Evolutionary conservation across 352 stramenopile species (phyloP), one percentile per base, ranked within the genome.

Genomic region (Pythium myriotylum): DNA sequence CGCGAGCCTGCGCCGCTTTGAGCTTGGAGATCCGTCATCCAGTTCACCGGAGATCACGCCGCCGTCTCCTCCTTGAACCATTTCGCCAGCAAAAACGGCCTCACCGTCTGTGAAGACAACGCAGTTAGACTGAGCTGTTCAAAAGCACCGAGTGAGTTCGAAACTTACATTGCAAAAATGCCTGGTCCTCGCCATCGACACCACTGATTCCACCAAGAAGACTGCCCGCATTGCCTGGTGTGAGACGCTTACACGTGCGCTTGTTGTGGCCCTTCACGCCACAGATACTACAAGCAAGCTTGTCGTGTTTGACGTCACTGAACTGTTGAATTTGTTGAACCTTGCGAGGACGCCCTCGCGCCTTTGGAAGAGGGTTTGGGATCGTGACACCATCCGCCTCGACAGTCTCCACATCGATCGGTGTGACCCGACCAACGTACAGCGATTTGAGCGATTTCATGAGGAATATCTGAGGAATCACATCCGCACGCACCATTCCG

Each of bases 221-320:
- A 23, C 58, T 51, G 3, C 50, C 63, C 1, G 55, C 46, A 33
- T 41, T 61, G 5, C 56, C 54, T 0, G 50, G 33, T 1, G 61
- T 50, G 23, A 84, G 29, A 17, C 79, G 76, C 56, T 91, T 93
- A 73, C 84, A 93, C 33, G 84, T 93, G 19, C 84, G 76, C 55
- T 93, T 93, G 71, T 93, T 93, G 75, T 93, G 84, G 10, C 84
- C 84, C 70, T 91, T 91, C 32, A 93, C 72, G 42, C 84, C 81
- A 48, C 84, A 93, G 14, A 93, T 68, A 65, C 84, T 91, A 68
- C 84, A 93, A 8, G 78, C 74, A 9, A 93, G 75, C 51, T 89
- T 90, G 42, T 91, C 81, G 53, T 86, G 76, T 58, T 89, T 91
- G 7, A 65, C 53, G 37, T 89, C 78, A 1, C 71, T 74, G 37